Evolutionary conservation across 1,139 yeast genomes (phyloP), one percentile per base, ranked within the genome.

Genomic region (Yamadazyma atlantica): DNA sequence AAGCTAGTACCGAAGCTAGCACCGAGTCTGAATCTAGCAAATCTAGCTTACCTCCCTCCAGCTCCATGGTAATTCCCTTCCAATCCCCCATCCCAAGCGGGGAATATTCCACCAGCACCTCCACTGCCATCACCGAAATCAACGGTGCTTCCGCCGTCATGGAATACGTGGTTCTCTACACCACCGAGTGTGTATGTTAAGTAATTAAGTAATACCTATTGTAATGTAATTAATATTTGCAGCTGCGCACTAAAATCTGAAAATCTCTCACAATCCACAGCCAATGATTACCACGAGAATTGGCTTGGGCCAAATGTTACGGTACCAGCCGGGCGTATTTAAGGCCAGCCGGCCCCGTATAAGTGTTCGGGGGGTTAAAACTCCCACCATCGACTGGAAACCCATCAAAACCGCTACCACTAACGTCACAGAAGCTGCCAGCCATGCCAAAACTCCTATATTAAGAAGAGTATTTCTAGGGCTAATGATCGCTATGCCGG

Each of bases 321-420:
- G 6, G 4, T 23, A 23, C 6, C n/a, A n/a, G n/a, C n/a, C n/a
- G n/a, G n/a, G n/a, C n/a, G n/a, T n/a, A n/a, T n/a, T n/a, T n/a
- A n/a, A n/a, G n/a, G n/a, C n/a, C n/a, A n/a, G n/a, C n/a, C n/a
- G 9, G 9, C 22, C 22, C 22, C 9, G 29, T 2, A 25, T 28
- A 9, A 43, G 41, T 37, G 38, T 16, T 29, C 51, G 69, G 41
- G 48, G 59, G 0, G 68, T 69, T 32, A 80, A 80, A 47, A 85
- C 95, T 0, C 81, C 92, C 1, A 82, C 83, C 21, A 77, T 85
- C 18, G 95, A 87, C 58, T 86, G 96, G 95, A 77, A 80, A 53
- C 95, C 95, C 1, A 69, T 86, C 43, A 76, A 69, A 48, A 69
- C 87, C 0, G 63, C 69, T 11, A 73, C 67, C 35, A 71, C 76